Conservation (phyloP, 1,284 basidiomycete genomes). For the Cutaneotrichosporon dermatis region DNA sequence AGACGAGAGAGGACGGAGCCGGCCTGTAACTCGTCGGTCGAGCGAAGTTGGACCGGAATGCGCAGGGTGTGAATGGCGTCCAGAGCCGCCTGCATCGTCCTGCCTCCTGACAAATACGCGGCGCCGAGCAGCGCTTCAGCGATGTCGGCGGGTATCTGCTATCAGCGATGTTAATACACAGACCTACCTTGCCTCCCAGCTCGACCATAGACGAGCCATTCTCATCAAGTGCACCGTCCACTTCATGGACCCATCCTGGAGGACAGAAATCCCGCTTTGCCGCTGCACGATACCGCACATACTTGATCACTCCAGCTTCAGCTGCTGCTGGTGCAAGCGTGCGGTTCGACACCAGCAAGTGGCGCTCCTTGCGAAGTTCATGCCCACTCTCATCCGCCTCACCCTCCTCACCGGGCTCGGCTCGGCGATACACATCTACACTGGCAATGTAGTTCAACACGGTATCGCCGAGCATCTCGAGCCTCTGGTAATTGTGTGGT, state of each 20-base stretch:
- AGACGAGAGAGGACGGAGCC: neutral
- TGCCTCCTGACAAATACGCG: slow-evolving; percentile 25
- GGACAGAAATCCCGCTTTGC: slow-evolving; percentile 30
- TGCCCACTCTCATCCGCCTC: neutral
- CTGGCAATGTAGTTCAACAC: slow-evolving; percentile 34
- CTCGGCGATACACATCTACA: slow-evolving; percentile 19
- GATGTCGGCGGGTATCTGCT: slow-evolving; percentile 22
- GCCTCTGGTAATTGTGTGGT: slow-evolving; percentile 32
- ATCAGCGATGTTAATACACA: neutral
- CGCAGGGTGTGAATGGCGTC: slow-evolving; percentile 20
- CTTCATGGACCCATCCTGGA: slow-evolving; percentile 23
- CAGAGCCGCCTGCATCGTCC: slow-evolving; percentile 16
- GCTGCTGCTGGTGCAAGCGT: slow-evolving; percentile 21
- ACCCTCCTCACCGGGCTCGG: slow-evolving; percentile 11
- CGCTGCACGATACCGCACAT: slow-evolving; percentile 24
- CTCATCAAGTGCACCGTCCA: neutral
- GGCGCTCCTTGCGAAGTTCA: slow-evolving; percentile 19
- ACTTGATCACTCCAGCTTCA: slow-evolving; percentile 27
- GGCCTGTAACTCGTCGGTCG: neutral
- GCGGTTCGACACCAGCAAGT: slow-evolving; percentile 30
- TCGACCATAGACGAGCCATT: neutral
- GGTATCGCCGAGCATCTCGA: slow-evolving; percentile 44
- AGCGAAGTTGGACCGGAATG: slow-evolving; percentile 17
- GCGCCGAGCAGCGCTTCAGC: slow-evolving; percentile 39
- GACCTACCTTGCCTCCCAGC: slow-evolving; percentile 36